Evolutionary conservation across 495 filamentous ascomycete species (phyloP), one percentile per base, ranked within the genome.

Genomic region (Xylaria acuta): DNA sequence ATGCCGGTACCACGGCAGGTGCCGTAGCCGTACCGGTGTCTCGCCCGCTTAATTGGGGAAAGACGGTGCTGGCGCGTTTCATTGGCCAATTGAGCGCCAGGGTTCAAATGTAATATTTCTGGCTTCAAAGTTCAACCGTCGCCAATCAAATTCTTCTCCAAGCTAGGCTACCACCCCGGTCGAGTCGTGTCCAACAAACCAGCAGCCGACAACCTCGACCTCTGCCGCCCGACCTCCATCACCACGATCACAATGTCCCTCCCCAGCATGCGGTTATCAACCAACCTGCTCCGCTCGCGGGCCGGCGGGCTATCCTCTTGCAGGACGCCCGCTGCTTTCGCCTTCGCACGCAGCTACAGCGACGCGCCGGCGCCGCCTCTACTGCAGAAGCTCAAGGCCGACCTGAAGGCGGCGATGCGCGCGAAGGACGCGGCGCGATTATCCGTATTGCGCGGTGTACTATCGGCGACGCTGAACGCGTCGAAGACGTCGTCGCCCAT

Each of bases 321-420:
- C 27, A 47, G 59, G 58, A 54, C n/a, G 22, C 34, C 69, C 38
- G 25, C 32, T 40, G 40, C n/a, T n/a, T n/a, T 71, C 60, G 69
- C 59, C 49, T 67, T 69, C 71, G 58, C 70, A 72, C 73, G 79
- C 60, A 73, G 70, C 62, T 86, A 84, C 77, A 84, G 82, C 36
- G 78, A 79, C 72, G 81, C 67, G 7, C 75, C 80, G 14, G 72
- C 82, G 2, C 81, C 83, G 41, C 81, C 82, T 9, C 78, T 85
- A 6, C 77, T 84, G 25, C 73, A 79, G 56, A 86, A 79, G 74
- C 72, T 85, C 69, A 90, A 88, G 65, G 80, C 78, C 58, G 89
- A 91, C 72, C 79, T 91, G 66, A 91, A 91, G 78, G 78, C 82
- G 45, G 87, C 89, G 59, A 89, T 91, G 89, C 84, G 85, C 51